phyloP scores from a whole-genome alignment of 495 filamentous ascomycete species.

The Hypoxylon lienhwacheense region DNA sequence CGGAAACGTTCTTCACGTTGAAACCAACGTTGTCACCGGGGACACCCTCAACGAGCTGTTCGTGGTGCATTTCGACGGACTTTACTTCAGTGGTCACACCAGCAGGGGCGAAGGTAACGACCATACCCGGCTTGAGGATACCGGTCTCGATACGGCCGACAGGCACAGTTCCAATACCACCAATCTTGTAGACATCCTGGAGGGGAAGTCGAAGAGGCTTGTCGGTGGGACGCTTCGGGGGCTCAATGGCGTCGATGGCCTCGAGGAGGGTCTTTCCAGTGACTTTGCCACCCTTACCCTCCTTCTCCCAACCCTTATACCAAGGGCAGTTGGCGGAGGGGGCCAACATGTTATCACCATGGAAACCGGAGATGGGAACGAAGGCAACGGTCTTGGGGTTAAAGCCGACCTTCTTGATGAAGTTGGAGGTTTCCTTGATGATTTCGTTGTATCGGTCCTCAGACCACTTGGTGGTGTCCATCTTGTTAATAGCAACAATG shows the following conservation, averaged over 20 bases:
- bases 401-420: conserved; percentile 99
- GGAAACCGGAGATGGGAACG: conserved; percentile 99
- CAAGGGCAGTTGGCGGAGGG: conserved; percentile 91
- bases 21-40: conserved; percentile 99
- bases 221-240: conserved; percentile 88
- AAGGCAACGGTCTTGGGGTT: conserved; percentile 98
- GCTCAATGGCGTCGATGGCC: conserved; percentile 96
- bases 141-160: conserved; percentile 99
- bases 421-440: conserved; percentile 99
- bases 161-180: conserved; percentile 98
- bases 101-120: conserved; percentile 93
- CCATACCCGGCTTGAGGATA: conserved; percentile 96
- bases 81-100: conserved; percentile 99
- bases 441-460: conserved; percentile 97
- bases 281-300: conserved; percentile 88
- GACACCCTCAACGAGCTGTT: conserved; percentile 93
- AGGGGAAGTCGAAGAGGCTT: conserved; percentile 99
- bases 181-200: conserved; percentile 99
- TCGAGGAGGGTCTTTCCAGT: conserved; percentile 98
- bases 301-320: conserved; percentile 99
- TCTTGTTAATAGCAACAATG: conserved; percentile 99
- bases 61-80: conserved; percentile 99
- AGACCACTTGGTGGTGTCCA: conserved; percentile 99
- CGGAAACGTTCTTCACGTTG: conserved; percentile 99
- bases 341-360: conserved; percentile 99